Evolutionary conservation across 371 early-diverging fungal genomes (phyloP).

Genomic region (Nematocida displodere): DNA sequence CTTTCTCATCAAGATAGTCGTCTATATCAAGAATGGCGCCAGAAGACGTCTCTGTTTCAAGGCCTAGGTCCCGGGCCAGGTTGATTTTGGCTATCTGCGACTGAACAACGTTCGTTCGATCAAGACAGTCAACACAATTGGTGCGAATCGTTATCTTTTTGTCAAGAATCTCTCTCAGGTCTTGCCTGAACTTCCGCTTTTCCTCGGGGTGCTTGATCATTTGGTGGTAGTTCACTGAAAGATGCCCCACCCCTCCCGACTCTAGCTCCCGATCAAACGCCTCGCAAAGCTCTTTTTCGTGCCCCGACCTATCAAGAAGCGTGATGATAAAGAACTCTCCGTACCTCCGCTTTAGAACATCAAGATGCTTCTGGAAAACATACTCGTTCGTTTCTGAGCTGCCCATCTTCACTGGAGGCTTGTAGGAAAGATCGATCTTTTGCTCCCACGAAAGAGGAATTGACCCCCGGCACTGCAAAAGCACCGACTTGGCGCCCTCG

Average conservation of each 20-base stretch:
- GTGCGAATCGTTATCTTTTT: slow-evolving; percentile 81
- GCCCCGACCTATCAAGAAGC: slow-evolving; percentile 53
- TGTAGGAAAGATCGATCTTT: slow-evolving; percentile 77
- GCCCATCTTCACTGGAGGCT: slow-evolving; percentile 67
- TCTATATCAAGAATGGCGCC: slow-evolving; percentile 36
- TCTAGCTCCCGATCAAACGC: slow-evolving; percentile 29
- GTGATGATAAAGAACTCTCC: slow-evolving; percentile 57
- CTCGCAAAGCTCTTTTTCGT: slow-evolving; percentile 55
- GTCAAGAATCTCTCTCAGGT: slow-evolving; percentile 63
- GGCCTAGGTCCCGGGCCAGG: slow-evolving; percentile 71
- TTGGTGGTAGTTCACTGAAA: slow-evolving; percentile 60
- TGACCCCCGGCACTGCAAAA: slow-evolving; percentile 80
- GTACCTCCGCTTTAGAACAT: slow-evolving; percentile 50
- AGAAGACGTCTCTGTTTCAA: neutral
- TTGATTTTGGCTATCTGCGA: slow-evolving; percentile 76
- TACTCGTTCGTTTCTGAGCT: slow-evolving; percentile 17
- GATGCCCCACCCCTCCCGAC: slow-evolving; percentile 30
- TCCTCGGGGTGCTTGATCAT: slow-evolving; percentile 61
- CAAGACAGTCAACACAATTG: slow-evolving; percentile 98
- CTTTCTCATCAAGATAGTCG: slow-evolving; percentile 9
- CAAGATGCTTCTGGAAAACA: slow-evolving; percentile 48
- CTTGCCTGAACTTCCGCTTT: slow-evolving; percentile 77
- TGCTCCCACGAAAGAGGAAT: slow-evolving; percentile 90
- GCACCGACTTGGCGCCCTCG: slow-evolving; percentile 63
- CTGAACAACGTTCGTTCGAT: slow-evolving; percentile 96